Base-by-base conservation (phyloP, 1,139 yeast genomes). In the Suhomyces taliae region DNA sequence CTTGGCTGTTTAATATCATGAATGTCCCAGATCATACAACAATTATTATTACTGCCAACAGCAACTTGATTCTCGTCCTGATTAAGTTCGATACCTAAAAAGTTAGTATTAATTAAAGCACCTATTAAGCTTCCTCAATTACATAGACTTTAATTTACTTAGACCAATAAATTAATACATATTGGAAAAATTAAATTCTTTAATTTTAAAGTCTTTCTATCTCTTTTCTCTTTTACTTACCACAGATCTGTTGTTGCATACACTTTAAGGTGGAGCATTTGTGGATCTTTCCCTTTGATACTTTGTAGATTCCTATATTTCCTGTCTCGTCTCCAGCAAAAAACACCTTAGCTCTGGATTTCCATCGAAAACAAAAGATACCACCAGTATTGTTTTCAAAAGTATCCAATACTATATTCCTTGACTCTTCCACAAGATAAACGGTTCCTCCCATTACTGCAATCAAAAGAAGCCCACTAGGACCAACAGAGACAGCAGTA, bases 291-390 rank as follows among this genome's bases (percentile, higher is more conserved):
- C 59, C 15, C 39, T 51, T 46, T n/a, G 45, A 54, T 7, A 78
- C 59, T 39, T 68, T 69, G 45, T 82, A 74, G 11, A 74, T 64
- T 14, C 72, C 59, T 0, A 88, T 83, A 11, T 72, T 74, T 0
- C 97, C 97, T 15, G 65, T 52, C 54, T 85, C 90, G 57, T 85
- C 88, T 2, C 97, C 96, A 12, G 82, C 79, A 44, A 81, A 72
- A 48, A 90, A 73, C 27, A 61, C 60, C 3, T 56, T 54, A 1
- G 75, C 63, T 26, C 67, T 64, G 2, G 80, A 75, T 34, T 79
- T 65, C 96, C 96, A 89, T 31, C 72, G 63, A 6, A 87, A 68
- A 49, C 88, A 81, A 55, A 84, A 81, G 3, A 87, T 69, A 2
- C 85, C 78, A 29, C 70, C 62, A 1, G 47, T 44, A 29, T 47